phyloP scores from a whole-genome alignment of 2,329 filamentous ascomycete genomes.

The Cytospora mali region DNA sequence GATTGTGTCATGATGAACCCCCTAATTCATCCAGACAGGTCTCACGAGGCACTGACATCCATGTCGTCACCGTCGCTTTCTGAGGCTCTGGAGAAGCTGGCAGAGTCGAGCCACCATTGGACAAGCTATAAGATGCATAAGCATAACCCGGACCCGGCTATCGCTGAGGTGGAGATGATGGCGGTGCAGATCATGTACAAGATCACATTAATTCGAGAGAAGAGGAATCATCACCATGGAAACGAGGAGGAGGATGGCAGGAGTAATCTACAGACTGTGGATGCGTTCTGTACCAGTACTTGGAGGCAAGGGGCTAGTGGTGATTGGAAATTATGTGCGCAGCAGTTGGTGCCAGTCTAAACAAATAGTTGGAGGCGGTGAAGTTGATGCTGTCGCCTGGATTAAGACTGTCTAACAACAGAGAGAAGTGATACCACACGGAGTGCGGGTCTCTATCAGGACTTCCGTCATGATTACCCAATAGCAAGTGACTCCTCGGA shows the following conservation, averaged over 20 bases:
- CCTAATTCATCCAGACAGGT: constrained; percentile 20
- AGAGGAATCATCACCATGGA: not conserved
- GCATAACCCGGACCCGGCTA: constrained; percentile 16
- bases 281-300: constrained; percentile 22
- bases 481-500: not conserved
- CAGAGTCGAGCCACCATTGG: constrained; percentile 8
- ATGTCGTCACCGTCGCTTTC: constrained; percentile 12
- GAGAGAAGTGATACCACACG: too few relatives aligned
- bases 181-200: constrained; percentile 26
- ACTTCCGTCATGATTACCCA: too few relatives aligned
- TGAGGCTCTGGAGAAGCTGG: constrained; percentile 21
- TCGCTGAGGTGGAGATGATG: constrained; percentile 23
- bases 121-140: constrained; percentile 22
- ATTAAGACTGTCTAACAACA: not conserved
- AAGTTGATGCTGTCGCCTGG: not conserved
- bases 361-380: not conserved
- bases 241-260: not conserved
- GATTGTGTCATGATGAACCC: constrained; percentile 25
- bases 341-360: constrained; percentile 20
- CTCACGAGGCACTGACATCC: constrained; percentile 14
- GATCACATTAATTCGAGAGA: constrained; percentile 19
- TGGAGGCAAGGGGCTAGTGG: constrained; percentile 25
- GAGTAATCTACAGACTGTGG: constrained; percentile 7
- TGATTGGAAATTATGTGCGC: constrained; percentile 23
- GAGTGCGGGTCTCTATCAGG: too few relatives aligned